These are phyloP conservation scores for Tulasnella sp. DNA, from an alignment of 768 basidiomycete genomes.

Conservation along the genomic window DNA sequence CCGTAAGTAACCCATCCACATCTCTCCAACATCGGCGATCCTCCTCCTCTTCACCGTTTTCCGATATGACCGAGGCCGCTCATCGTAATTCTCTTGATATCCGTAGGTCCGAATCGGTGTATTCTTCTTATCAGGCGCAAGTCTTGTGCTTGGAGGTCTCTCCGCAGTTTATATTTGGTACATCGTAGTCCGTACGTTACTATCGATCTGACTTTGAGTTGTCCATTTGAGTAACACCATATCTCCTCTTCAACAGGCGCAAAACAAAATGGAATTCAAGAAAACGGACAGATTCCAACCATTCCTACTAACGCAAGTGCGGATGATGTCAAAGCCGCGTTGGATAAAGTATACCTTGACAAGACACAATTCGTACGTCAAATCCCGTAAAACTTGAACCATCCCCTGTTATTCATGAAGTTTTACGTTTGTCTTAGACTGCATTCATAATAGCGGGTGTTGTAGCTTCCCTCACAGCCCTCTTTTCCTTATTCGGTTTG, in stretches of 20 bases:
- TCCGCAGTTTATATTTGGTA: constrained; percentile 10
- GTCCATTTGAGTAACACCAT: background rate
- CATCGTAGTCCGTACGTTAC: constrained; percentile 7
- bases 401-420: background rate
- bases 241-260: background rate
- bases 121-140: constrained; percentile 9
- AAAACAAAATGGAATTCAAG: background rate
- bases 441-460: background rate
- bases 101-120: constrained; percentile 12
- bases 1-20: background rate
- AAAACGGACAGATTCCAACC: background rate
- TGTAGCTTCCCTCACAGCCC: background rate
- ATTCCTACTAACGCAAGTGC: background rate
- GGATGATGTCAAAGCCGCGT: background rate
- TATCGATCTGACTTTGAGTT: background rate
- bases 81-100: background rate
- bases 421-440: background rate
- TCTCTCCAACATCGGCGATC: background rate
- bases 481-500: background rate
- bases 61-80: background rate
- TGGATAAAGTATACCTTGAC: constrained; percentile 1
- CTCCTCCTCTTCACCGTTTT: background rate
- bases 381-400: background rate
- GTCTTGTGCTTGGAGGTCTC: constrained; percentile 5
- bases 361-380: background rate